Base-by-base conservation (phyloP, 108 stramenopile genomes). In the Cyclotella sp. region DNA sequence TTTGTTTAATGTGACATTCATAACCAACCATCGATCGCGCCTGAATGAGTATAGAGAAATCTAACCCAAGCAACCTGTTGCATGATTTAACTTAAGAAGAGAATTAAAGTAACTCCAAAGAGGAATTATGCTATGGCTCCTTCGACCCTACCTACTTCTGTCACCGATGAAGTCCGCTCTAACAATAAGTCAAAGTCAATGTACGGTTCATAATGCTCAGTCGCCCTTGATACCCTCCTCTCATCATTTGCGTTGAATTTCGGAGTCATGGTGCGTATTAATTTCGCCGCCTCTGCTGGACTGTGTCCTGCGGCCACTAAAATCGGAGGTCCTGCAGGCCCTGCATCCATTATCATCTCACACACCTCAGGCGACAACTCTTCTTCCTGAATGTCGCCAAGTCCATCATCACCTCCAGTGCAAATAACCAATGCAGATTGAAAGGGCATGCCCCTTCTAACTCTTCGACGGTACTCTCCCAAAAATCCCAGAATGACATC, bases 401-500 rank as follows among this genome's bases (percentile, higher is more conserved):
- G 18, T 4, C 81, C 81, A 47, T 90, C 91, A 70, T 87, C 72
- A 59, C 91, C 79, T 9, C 89, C 92, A 19, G 74, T 81, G 61
- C 85, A 92, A 40, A 93, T 81, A 26, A 95, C 72, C 70, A 95
- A 63, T 15, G 92, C 95, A 6, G 88, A 79, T 81, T 91, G 84
- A 60, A 82, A 84, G 6, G 69, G 51, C n/a, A 57, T 53, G 7
- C 80, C 83, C 28, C 78, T 62, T 16, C 76, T 51, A 26, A 68
- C 47, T 28, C 83, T 72, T 52, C 89, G 64, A 74, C 87, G 88
- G 64, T 87, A 83, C 70, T 96, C 92, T 21, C 80, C 79, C 53
- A 97, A 68, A 75, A 96, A 93, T 26, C 95, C 96, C 19, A 97
- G 41, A 60, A 98, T 85, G 45, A 98, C 89, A 76, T 98, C 97